Base-by-base conservation (phyloP, 768 basidiomycete genomes). In the Mrakia gelida region DNA sequence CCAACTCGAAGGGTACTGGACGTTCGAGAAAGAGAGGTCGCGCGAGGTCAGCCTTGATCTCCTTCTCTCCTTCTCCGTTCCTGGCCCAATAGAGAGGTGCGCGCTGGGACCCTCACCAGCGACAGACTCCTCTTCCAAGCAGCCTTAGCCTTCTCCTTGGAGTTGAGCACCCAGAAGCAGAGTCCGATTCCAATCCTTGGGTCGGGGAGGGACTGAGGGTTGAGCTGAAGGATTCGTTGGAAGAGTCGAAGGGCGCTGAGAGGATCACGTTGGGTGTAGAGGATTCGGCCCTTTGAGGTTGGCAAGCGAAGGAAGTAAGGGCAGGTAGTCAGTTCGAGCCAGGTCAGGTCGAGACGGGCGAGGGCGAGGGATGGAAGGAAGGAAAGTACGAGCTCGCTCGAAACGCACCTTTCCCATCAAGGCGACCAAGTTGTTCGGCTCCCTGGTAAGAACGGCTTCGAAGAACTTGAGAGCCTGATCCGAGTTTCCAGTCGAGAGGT, bases 101-200 rank as follows among this genome's bases (percentile, higher is more conserved):
- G 34, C 11, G 21, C 45, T 28, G 7, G 10, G 18, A 38, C 62
- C 87, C 92, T 76, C 79, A 93, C 94, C 80, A 94, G 89, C 84
- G 92, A 92, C 75, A 93, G 83, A 80, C 92, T 92, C 49, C 95
- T 88, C 81, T 94, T 88, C 96, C 97, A 99, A 0, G 96, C 96
- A 32, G 88, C 88, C 80, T 90, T 91, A 0, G 96, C 97, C 80
- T 91, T 91, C 2, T 88, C 87, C 79, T 91, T 91, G 81, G 96
- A 89, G 78, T 92, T 92, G 85, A 97, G 86, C 6, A 92, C 89
- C 94, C 93, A 98, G 30, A 94, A 86, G 84, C 96, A 98, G 7
- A 99, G 86, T 13, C 97, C 97, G 59, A 98, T 93, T 26, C 97
- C 97, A 77, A 98, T 92, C 10, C 97, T 89, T 49, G 97, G 96